A percentile compares a stretch with the other conserved stretches of the same genome.
Conservation (phyloP, 2,329 filamentous ascomycete species). For the Phymatotrichopsis omnivora region DNA sequence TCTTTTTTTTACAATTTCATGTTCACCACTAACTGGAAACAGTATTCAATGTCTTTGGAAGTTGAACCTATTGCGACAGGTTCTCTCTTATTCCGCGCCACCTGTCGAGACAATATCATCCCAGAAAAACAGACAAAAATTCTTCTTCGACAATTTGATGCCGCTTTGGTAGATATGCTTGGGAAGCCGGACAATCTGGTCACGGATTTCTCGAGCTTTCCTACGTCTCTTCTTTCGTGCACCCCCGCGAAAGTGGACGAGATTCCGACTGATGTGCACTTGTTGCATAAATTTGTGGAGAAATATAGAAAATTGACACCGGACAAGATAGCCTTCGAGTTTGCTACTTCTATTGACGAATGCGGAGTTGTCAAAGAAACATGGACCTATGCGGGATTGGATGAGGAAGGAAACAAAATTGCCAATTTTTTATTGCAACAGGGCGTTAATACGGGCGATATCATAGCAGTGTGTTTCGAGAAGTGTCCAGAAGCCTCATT, state of each 20-base stretch:
- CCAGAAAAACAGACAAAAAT: constrained; percentile 57
- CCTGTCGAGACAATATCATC: constrained; percentile 53
- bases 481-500: constrained; percentile 81
- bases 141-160: constrained; percentile 62
- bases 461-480: constrained; percentile 69
- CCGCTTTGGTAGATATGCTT: constrained; percentile 51
- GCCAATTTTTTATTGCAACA: constrained; percentile 50
- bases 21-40: constrained; percentile 9
- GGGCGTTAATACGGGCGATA: constrained; percentile 45
- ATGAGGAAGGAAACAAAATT: constrained; percentile 60
- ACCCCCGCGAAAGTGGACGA: constrained; percentile 49
- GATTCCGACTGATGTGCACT: constrained; percentile 47
- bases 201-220: constrained; percentile 35
- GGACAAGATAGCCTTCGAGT: constrained; percentile 60
- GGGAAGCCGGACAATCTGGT: constrained; percentile 39
- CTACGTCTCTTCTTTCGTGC: constrained; percentile 49
- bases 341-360: constrained; percentile 49
- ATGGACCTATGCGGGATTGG: constrained; percentile 68
- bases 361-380: constrained; percentile 39
- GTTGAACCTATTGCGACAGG: constrained; percentile 47
- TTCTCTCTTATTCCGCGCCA: constrained; percentile 53
- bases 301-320: constrained; percentile 47
- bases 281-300: constrained; percentile 75
- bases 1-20: neutral
- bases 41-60: constrained; percentile 72